Conservation (phyloP, 352 stramenopile genomes). For the Phytophthora europaea region DNA sequence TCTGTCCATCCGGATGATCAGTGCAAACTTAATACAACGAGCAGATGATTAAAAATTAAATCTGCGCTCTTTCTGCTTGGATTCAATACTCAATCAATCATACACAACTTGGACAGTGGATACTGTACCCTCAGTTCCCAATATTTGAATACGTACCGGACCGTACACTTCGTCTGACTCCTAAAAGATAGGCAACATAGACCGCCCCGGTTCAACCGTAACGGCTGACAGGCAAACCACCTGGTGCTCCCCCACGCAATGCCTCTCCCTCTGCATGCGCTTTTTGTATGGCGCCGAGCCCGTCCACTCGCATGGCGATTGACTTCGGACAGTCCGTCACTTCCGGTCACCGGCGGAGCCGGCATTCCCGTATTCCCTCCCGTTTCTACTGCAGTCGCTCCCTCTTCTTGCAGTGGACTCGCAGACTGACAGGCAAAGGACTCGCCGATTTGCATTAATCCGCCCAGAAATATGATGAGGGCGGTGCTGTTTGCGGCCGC, state of each 20-base stretch:
- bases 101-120: conserved; percentile 2
- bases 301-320: conserved; percentile 29
- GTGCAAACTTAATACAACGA: neutral
- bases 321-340: conserved; percentile 27
- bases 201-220: conserved; percentile 17
- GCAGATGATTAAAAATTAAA: neutral
- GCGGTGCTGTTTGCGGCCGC: conserved; percentile 35
- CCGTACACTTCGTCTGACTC: conserved; percentile 38
- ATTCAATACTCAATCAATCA: neutral
- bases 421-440: neutral
- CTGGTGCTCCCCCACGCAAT: conserved; percentile 26
- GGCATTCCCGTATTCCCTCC: conserved; percentile 11
- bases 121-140: neutral
- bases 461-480: conserved; percentile 24
- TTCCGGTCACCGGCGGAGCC: conserved; percentile 8
- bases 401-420: neutral
- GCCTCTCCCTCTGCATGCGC: conserved; percentile 29
- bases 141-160: neutral
- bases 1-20: neutral
- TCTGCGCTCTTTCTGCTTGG: neutral
- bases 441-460: conserved; percentile 13
- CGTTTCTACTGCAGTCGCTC: conserved; percentile 25
- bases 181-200: conserved; percentile 7
- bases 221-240: conserved; percentile 30
- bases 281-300: conserved; percentile 36